phyloP scores from a whole-genome alignment of 1,284 basidiomycete genomes.

The Apiotrichum akiyoshidainum region DNA sequence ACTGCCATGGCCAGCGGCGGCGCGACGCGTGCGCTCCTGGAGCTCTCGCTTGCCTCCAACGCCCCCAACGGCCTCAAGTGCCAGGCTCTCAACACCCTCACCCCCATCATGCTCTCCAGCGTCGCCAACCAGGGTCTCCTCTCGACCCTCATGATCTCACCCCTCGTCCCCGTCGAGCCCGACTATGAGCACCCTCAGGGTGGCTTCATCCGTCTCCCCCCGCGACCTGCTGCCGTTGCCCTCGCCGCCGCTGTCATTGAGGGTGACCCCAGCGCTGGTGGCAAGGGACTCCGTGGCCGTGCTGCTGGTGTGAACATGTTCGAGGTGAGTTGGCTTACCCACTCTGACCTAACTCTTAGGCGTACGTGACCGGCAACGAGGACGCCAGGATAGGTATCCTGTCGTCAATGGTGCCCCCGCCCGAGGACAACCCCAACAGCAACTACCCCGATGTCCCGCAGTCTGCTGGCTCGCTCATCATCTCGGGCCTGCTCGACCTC shows the following conservation, averaged over 20 bases:
- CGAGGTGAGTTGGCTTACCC: constrained; percentile 48
- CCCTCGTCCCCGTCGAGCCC: constrained; percentile 51
- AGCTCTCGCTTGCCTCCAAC: constrained; percentile 86
- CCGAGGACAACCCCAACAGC: constrained; percentile 29
- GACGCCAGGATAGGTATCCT: constrained; percentile 51
- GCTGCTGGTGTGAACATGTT: constrained; percentile 54
- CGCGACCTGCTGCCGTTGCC: constrained; percentile 50
- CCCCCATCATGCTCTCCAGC: constrained; percentile 56
- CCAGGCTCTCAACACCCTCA: constrained; percentile 76
- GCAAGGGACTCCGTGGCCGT: constrained; percentile 45
- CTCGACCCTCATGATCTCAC: constrained; percentile 48
- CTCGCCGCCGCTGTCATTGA: constrained; percentile 46
- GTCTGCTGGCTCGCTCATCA: constrained; percentile 54
- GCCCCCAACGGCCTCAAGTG: constrained; percentile 82
- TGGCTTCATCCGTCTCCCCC: constrained; percentile 48
- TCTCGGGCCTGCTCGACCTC: constrained; percentile 54
- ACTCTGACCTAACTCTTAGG: constrained; percentile 29
- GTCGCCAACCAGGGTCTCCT: constrained; percentile 56
- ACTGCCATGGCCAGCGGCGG: constrained; percentile 57
- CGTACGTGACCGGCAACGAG: constrained; percentile 49
- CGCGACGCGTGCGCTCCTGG: constrained; percentile 77
- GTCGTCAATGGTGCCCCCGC: constrained; percentile 37
- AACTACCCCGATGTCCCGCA: constrained; percentile 29
- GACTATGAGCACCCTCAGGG: constrained; percentile 50
- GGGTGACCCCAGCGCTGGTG: constrained; percentile 41